phyloP scores from a whole-genome alignment of 2,329 filamentous ascomycete genomes.

The Botrytis galanthina region DNA sequence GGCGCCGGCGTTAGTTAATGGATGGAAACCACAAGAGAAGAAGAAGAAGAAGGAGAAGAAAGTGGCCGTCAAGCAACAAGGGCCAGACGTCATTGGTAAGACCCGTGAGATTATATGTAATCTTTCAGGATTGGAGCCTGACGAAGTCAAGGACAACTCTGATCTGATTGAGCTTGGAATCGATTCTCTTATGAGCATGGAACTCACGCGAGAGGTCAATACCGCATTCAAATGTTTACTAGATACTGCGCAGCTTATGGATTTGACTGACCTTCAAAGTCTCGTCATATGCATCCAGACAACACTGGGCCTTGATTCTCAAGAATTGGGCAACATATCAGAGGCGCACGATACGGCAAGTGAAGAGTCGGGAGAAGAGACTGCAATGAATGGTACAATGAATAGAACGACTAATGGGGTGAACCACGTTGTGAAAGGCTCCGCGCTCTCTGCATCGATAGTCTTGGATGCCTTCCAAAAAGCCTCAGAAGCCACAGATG shows the following conservation, averaged over 20 bases:
- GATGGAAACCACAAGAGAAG: no score
- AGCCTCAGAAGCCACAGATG: conserved; percentile 23
- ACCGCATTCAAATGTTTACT: conserved; percentile 40
- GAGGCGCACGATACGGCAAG: neutral
- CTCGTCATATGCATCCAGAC: conserved; percentile 35
- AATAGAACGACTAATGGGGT: no score
- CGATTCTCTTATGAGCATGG: conserved; percentile 51
- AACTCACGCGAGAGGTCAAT: conserved; percentile 46
- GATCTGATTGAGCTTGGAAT: conserved; percentile 47
- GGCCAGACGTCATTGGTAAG: neutral
- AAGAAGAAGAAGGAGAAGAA: no score
- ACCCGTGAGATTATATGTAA: conserved; percentile 10
- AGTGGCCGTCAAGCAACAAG: neutral
- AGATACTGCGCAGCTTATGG: conserved; percentile 34
- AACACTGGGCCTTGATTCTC: neutral
- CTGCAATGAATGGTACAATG: neutral
- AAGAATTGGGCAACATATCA: neutral
- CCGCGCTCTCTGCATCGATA: neutral
- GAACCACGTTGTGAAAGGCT: no score
- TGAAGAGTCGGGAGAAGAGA: neutral
- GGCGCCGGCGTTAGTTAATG: no score
- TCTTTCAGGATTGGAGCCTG: conserved; percentile 33
- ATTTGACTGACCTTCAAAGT: conserved; percentile 37
- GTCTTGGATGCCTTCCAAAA: conserved; percentile 24
- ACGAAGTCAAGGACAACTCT: conserved; percentile 41